These are phyloP conservation scores for Phytopythium helicoides DNA, from an alignment of 352 stramenopile genomes.

Conservation along the genomic window DNA sequence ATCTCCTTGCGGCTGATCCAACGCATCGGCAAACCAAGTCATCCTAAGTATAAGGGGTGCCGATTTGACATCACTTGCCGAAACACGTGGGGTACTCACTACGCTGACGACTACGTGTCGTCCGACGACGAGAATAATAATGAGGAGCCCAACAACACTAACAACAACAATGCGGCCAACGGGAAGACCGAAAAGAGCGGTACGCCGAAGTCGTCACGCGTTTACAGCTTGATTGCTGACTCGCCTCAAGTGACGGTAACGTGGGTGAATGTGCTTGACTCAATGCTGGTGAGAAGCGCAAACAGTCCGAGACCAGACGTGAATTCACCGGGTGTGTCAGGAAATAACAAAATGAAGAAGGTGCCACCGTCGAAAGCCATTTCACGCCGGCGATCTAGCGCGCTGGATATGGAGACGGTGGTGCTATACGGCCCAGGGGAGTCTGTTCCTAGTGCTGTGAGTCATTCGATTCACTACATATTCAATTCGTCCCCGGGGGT, in stretches of 20 bases:
- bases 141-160: constrained; percentile 51
- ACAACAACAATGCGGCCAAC: constrained; percentile 20
- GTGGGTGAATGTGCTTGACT: constrained; percentile 78
- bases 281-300: constrained; percentile 61
- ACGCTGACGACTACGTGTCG: constrained; percentile 77
- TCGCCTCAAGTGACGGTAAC: constrained; percentile 66
- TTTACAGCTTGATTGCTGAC: constrained; percentile 79
- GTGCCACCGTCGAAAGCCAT: constrained; percentile 17
- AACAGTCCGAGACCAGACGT: constrained; percentile 72
- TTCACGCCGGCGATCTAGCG: constrained; percentile 36
- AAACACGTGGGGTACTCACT: constrained; percentile 75
- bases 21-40: constrained; percentile 71
- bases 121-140: constrained; percentile 66
- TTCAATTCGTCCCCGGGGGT: constrained; percentile 79
- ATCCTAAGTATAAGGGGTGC: constrained; percentile 81
- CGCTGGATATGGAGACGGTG: constrained; percentile 41
- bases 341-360: constrained; percentile 25
- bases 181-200: constrained; percentile 39
- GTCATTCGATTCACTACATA: constrained; percentile 77
- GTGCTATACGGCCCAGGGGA: constrained; percentile 44
- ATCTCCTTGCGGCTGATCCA: constrained; percentile 83
- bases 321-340: constrained; percentile 7
- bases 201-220: constrained; percentile 59
- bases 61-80: constrained; percentile 84
- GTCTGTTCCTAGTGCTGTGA: constrained; percentile 48